These are phyloP conservation scores for Leccinum fibrillosum DNA, from an alignment of 768 basidiomycete genomes.

Conservation along the genomic window DNA sequence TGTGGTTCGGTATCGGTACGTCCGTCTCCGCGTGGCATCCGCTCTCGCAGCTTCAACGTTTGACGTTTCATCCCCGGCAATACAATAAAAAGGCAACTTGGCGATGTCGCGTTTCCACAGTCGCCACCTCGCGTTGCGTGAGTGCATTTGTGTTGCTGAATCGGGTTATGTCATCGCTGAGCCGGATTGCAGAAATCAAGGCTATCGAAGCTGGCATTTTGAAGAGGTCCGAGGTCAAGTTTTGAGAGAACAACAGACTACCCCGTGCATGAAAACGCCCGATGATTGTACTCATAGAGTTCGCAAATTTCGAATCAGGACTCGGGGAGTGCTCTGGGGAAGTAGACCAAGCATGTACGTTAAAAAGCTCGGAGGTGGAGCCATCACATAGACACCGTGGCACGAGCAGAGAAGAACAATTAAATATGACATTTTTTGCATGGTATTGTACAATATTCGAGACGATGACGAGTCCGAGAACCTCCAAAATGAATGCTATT, in stretches of 20 bases:
- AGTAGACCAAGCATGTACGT: not conserved
- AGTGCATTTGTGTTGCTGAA: slow-evolving; percentile 8
- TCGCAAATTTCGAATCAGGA: not conserved
- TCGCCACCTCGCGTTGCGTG: slow-evolving; percentile 29
- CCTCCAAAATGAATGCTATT: not conserved
- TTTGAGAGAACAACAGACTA: slow-evolving; percentile 8
- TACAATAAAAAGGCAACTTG: slow-evolving; percentile 19
- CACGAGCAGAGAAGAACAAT: not conserved
- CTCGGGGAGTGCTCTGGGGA: not conserved
- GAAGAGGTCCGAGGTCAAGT: slow-evolving; percentile 17
- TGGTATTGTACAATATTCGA: slow-evolving; percentile 9
- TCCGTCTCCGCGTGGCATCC: not conserved
- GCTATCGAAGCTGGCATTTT: slow-evolving; percentile 29
- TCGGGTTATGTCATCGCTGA: not conserved
- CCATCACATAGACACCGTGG: not conserved
- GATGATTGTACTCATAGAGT: not conserved
- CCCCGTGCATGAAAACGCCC: not conserved
- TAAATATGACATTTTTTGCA: not conserved
- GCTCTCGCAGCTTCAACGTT: not conserved
- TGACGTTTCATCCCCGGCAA: not conserved
- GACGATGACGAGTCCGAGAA: not conserved
- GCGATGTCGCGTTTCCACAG: slow-evolving; percentile 28
- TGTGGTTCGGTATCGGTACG: slow-evolving; percentile 31
- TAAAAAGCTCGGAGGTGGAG: not conserved
- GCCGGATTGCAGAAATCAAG: slow-evolving; percentile 23